Conservation (phyloP, 2,329 filamentous ascomycete species). For the Kalaharituber pfeilii region DNA sequence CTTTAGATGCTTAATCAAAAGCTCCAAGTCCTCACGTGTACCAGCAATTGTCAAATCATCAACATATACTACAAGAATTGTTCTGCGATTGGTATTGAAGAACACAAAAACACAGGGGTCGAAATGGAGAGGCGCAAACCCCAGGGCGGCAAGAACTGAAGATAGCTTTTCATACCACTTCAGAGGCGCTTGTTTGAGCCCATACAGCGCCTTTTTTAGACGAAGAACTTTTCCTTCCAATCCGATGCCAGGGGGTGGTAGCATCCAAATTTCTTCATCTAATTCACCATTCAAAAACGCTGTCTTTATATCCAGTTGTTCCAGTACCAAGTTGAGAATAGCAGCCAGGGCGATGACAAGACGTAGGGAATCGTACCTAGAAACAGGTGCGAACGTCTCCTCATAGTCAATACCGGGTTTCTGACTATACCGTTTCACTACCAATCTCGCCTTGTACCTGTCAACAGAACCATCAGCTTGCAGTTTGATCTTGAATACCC, state of each 20-base stretch:
- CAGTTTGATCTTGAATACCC: constrained; percentile 5
- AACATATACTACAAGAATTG: constrained; percentile 5
- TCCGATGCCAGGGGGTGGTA: constrained; percentile 1
- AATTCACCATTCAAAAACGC: constrained; percentile 11
- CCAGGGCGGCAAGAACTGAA: neutral
- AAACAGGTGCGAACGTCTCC: constrained; percentile 17
- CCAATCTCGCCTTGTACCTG: constrained; percentile 9
- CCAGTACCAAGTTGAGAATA: neutral
- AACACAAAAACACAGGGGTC: neutral
- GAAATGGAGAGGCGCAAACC: neutral
- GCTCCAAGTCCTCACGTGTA: neutral
- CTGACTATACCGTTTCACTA: constrained; percentile 9
- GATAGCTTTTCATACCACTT: constrained; percentile 7
- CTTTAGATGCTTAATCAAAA: neutral
- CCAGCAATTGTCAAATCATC: neutral
- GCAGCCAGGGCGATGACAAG: constrained; percentile 4
- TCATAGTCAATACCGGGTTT: constrained; percentile 11
- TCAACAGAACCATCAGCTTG: constrained; percentile 1
- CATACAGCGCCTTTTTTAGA: constrained; percentile 7
- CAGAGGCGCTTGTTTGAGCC: constrained; percentile 9
- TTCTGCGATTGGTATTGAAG: neutral
- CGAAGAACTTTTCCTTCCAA: neutral
- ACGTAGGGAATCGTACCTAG: constrained; percentile 5
- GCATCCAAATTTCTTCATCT: constrained; percentile 11
- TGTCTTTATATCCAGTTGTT: constrained; percentile 9